These are phyloP conservation scores for Cladosporium sp. DNA, from an alignment of 2,329 filamentous ascomycete genomes.

Conservation along the genomic window DNA sequence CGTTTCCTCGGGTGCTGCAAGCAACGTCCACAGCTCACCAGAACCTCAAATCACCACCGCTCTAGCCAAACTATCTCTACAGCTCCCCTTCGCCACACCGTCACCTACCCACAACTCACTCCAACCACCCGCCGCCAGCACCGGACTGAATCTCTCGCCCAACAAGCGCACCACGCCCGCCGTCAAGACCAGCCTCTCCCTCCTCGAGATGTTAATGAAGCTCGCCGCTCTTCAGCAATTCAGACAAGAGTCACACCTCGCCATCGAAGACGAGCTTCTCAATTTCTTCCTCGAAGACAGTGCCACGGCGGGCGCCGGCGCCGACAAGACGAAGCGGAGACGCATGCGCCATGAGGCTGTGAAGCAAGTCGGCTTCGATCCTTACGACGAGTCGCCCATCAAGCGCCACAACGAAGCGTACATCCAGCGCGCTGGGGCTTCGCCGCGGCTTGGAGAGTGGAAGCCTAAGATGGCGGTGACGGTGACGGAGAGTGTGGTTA, in stretches of 20 bases:
- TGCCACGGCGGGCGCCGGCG: constrained; percentile 65
- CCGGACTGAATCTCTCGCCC: constrained; percentile 39
- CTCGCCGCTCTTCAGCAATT: constrained; percentile 88
- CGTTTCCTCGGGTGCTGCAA: constrained; percentile 24
- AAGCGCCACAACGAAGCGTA: constrained; percentile 69
- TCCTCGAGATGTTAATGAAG: constrained; percentile 86
- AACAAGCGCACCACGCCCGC: constrained; percentile 22
- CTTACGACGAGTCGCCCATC: constrained; percentile 70
- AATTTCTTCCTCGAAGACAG: constrained; percentile 81
- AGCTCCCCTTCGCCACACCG: constrained; percentile 31
- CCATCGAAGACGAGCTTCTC: constrained; percentile 84
- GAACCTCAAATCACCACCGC: constrained; percentile 45
- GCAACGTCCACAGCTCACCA: constrained; percentile 35
- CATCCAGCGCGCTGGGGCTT: constrained; percentile 6
- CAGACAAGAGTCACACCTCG: constrained; percentile 84
- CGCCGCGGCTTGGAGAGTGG: background rate
- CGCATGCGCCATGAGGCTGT: constrained; percentile 62
- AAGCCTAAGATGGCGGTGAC: background rate
- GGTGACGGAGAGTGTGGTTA: background rate
- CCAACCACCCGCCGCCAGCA: constrained; percentile 24
- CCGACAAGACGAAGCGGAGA: constrained; percentile 62
- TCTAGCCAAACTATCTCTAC: constrained; percentile 52
- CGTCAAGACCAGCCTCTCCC: constrained; percentile 71
- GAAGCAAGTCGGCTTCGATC: constrained; percentile 67
- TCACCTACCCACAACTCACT: constrained; percentile 34